A percentile compares a stretch with the other conserved stretches of the same genome.
Conservation (phyloP, 805 yeast genomes). For the Candida pini region DNA sequence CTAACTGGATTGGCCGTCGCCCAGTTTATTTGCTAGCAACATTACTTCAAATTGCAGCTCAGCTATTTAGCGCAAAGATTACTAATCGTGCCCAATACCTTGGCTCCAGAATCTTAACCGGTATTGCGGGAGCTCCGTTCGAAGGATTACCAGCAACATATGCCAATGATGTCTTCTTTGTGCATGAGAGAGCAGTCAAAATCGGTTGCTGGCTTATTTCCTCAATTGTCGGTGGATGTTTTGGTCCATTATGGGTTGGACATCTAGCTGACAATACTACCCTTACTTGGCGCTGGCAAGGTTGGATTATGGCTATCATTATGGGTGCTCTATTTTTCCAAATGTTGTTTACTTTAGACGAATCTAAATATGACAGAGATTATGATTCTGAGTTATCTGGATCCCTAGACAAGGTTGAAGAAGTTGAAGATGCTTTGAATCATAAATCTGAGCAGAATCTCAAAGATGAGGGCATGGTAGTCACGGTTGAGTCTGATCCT, state of each 20-base stretch:
- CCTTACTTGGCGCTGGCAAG: slow-evolving; percentile 51
- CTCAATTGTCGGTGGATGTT: slow-evolving; percentile 50
- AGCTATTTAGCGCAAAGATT: slow-evolving; percentile 31
- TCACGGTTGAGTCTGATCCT: too few relatives aligned
- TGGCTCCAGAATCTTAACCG: slow-evolving; percentile 27
- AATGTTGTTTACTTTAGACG: slow-evolving; percentile 46
- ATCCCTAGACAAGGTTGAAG: too few relatives aligned
- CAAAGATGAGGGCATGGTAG: too few relatives aligned
- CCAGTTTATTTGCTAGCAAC: slow-evolving; percentile 31
- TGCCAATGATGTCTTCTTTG: slow-evolving; percentile 44
- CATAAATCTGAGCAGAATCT: too few relatives aligned
- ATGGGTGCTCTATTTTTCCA: slow-evolving; percentile 35
- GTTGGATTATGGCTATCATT: slow-evolving; percentile 43
- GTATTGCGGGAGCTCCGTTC: slow-evolving; percentile 31
- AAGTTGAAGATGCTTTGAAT: too few relatives aligned
- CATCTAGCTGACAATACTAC: slow-evolving; percentile 44
- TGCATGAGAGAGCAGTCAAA: slow-evolving; percentile 44
- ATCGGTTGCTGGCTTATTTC: slow-evolving; percentile 49
- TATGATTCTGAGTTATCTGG: too few relatives aligned
- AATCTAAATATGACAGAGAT: too few relatives aligned
- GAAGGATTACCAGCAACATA: slow-evolving; percentile 47
- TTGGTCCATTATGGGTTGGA: slow-evolving; percentile 56
- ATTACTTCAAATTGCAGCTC: slow-evolving; percentile 25
- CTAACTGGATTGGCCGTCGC: slow-evolving; percentile 34
- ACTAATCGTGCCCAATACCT: slow-evolving; percentile 27